Evolutionary conservation across 192 early-diverging fungal genomes (phyloP).

Genomic region (Haplosporangium gracile): DNA sequence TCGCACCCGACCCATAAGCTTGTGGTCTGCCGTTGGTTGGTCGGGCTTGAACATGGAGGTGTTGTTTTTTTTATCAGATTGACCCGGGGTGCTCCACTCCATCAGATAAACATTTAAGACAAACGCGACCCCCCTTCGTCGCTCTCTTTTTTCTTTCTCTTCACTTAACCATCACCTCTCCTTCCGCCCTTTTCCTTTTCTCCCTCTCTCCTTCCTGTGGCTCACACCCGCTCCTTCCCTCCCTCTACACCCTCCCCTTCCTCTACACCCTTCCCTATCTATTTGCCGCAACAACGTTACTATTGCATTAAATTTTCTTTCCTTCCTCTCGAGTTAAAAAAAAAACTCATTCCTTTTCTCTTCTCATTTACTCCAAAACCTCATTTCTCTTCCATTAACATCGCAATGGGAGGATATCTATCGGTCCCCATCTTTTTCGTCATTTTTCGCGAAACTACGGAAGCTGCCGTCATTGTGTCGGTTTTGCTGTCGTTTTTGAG

Average conservation of each 20-base stretch:
- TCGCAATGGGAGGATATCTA: conserved; percentile 21
- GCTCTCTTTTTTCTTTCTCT: neutral
- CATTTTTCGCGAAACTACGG: conserved; percentile 84
- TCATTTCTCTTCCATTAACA: neutral
- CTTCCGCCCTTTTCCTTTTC: neutral
- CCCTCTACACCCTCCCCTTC: too few relatives aligned
- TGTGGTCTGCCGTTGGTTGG: neutral
- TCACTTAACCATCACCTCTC: neutral
- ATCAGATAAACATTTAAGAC: conserved; percentile 6
- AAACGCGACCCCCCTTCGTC: neutral
- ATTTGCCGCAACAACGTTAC: neutral
- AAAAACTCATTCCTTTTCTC: neutral
- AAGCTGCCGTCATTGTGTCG: conserved; percentile 88
- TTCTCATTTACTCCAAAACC: neutral
- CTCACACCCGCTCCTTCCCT: neutral
- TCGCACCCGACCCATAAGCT: conserved; percentile 2
- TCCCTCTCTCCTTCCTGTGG: neutral
- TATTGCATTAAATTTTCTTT: neutral
- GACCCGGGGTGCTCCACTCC: neutral
- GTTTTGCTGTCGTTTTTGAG: conserved; percentile 80
- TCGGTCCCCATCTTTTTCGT: conserved; percentile 79
- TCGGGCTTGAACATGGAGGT: neutral
- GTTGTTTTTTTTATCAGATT: conserved; percentile 1
- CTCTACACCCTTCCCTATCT: neutral
- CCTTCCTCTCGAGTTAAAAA: neutral